These are phyloP conservation scores for Quercus berberidifolia DNA, from an alignment of 306 rosid species.

Conservation along the genomic window DNA sequence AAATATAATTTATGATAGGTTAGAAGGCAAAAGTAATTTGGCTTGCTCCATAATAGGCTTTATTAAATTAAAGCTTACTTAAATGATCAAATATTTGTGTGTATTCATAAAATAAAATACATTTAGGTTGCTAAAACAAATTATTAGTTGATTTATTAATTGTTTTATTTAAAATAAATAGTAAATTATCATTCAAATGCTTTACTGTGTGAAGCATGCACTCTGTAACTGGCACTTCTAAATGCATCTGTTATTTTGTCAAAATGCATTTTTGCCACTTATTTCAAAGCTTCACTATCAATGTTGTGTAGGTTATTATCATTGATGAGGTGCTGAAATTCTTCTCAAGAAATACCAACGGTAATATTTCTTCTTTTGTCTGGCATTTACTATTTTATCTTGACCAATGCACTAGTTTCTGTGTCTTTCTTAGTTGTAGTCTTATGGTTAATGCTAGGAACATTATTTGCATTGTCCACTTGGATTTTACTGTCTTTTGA, in stretches of 20 bases:
- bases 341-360: constrained; percentile 75
- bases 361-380: constrained; percentile 41
- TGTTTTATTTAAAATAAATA: not conserved
- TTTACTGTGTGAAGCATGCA: not conserved
- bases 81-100: not conserved
- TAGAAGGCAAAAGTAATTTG: not conserved
- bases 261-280: not conserved
- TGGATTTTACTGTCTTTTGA: not conserved
- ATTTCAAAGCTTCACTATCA: constrained; percentile 7
- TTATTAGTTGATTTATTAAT: not conserved
- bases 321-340: constrained; percentile 90
- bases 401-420: not conserved
- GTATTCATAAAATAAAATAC: not conserved
- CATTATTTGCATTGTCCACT: not conserved
- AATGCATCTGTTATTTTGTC: not conserved
- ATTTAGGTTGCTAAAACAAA: not conserved
- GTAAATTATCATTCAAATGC: not conserved
- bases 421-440: not conserved
- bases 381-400: constrained; percentile 6
- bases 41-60: not conserved
- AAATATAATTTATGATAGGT: not conserved
- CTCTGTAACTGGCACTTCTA: not conserved
- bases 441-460: not conserved
- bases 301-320: constrained; percentile 61
- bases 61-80: not conserved